Evolutionary conservation across 495 filamentous ascomycete genomes (phyloP).

Genomic region (Bacidia gigantensis): DNA sequence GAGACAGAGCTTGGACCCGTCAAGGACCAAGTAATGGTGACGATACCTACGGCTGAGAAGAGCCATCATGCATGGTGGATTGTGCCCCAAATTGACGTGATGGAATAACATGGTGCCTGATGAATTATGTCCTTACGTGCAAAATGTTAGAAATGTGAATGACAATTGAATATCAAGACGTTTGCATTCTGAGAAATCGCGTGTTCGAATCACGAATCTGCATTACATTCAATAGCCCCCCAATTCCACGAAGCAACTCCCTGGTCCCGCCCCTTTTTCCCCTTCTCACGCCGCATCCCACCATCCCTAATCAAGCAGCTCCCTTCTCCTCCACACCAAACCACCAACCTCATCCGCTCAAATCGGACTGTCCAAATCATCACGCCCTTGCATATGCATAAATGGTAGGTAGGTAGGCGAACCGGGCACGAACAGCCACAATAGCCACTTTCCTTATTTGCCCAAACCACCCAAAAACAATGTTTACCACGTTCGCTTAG

Average conservation of each 20-base stretch:
- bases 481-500: no score
- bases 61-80: slow-evolving; percentile 13
- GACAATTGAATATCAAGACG: no score
- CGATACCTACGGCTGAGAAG: not conserved
- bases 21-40: slow-evolving; percentile 6
- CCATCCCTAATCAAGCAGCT: not conserved
- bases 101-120: not conserved
- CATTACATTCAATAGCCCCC: not conserved
- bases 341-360: not conserved
- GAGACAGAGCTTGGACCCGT: not conserved
- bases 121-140: no score
- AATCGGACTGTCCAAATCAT: not conserved
- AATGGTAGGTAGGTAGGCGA: not conserved
- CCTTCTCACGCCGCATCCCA: not conserved
- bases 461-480: no score
- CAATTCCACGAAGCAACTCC: not conserved
- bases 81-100: slow-evolving; percentile 1
- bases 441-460: no score
- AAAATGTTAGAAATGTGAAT: no score
- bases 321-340: not conserved
- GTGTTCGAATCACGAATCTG: not conserved
- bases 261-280: not conserved
- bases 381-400: no score
- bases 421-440: no score
- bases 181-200: not conserved